A percentile compares a stretch with the other conserved stretches of the same genome.
Conservation (phyloP, 129 eudicot genomes). For the Artemisia annua region DNA sequence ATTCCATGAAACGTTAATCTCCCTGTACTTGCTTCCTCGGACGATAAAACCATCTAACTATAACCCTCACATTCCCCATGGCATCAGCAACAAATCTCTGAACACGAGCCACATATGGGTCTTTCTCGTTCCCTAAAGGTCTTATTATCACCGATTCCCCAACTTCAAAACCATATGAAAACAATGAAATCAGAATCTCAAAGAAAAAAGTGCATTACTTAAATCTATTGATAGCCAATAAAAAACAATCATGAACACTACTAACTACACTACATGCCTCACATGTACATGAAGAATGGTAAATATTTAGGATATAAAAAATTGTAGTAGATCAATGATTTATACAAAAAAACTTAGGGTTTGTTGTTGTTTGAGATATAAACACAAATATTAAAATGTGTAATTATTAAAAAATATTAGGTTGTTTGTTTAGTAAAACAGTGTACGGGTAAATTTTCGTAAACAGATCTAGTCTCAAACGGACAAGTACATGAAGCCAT, state of each 20-base stretch:
- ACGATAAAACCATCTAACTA: conserved; percentile 65
- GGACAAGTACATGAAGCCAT: too few relatives aligned
- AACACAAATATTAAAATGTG: too few relatives aligned
- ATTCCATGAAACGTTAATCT: conserved; percentile 64
- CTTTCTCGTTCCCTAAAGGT: conserved; percentile 39
- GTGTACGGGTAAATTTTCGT: too few relatives aligned
- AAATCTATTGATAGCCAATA: background rate
- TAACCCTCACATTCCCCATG: conserved; percentile 49
- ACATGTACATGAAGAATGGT: background rate
- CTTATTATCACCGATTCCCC: conserved; percentile 70
- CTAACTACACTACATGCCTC: background rate
- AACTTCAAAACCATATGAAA: conserved; percentile 35
- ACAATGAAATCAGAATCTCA: conserved; percentile 19
- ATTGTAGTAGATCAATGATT: background rate
- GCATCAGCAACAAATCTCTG: conserved; percentile 58
- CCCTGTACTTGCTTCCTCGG: conserved; percentile 74
- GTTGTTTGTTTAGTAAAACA: too few relatives aligned
- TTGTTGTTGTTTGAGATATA: too few relatives aligned
- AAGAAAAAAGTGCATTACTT: background rate
- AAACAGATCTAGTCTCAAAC: too few relatives aligned
- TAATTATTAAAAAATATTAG: too few relatives aligned
- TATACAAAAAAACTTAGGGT: background rate
- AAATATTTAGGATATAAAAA: background rate
- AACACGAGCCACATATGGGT: conserved; percentile 70
- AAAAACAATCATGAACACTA: background rate